Base-by-base conservation (phyloP, 805 yeast species). In the Candida insectorum region DNA sequence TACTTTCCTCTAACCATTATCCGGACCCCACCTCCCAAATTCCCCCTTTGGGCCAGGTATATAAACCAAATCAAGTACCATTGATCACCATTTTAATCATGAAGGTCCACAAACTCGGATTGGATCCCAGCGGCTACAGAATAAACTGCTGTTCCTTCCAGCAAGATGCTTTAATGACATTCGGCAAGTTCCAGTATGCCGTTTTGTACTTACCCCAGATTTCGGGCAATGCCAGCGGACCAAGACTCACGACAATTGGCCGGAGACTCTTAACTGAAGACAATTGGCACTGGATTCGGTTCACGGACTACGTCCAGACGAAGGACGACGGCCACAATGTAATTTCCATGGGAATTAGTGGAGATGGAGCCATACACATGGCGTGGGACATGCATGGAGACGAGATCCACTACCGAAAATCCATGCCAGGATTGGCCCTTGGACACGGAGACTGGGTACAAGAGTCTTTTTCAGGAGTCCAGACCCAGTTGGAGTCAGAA, bases 381-480 rank as follows among this genome's bases (percentile, higher is more conserved):
- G 38, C 43, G 16, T 47, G 49, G 51, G 51, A 47, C 27, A 41
- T 47, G 37, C 51, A 47, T 22, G 48, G 44, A 16, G 45, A 43
- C n/a, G n/a, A n/a, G n/a, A n/a, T n/a, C n/a, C n/a, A n/a, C n/a
- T n/a, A n/a, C n/a, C n/a, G n/a, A 29, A 23, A 33, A 17, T 34
- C 48, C 4, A 21, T 3, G 4, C 16, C 9, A 9, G 40, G 42
- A 5, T 28, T 36, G 16, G 39, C 36, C 8, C n/a, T n/a, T n/a
- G n/a, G n/a, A n/a, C 10, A 11, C n/a, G 22, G 15, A 13, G 18
- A 16, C 5, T 36, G 39, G 39, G n/a, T 5, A 14, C 12, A 7
- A 6, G 9, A 17, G 9, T 36, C 39, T 3, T 31, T 36, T 22
- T 23, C 27, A 6, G 21, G 16, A 8, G 39, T 36, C 7, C 12